phyloP scores from a whole-genome alignment of 2,329 filamentous ascomycete species.

The Nectriaceae sp. region DNA sequence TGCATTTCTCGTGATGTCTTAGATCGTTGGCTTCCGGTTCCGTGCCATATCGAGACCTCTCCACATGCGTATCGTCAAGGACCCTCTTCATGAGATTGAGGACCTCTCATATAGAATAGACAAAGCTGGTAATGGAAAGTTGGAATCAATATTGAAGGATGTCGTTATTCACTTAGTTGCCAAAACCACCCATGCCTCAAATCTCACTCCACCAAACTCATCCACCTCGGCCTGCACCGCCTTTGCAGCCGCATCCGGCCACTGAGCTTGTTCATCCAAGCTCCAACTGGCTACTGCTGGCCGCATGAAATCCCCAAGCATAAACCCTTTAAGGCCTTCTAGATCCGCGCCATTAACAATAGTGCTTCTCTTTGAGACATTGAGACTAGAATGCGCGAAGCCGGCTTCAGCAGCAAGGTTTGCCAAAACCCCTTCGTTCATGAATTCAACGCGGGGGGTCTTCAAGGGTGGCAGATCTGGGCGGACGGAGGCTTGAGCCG shows the following conservation, averaged over 20 bases:
- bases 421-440: conserved; percentile 24
- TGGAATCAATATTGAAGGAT: no score
- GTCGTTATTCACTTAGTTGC: conserved; percentile 22
- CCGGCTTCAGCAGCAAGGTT: conserved; percentile 22
- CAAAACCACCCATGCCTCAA: conserved; percentile 26
- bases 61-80: no score
- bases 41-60: no score
- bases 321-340: conserved; percentile 24
- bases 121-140: no score
- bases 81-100: no score
- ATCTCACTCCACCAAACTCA: conserved; percentile 21
- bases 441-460: conserved; percentile 27
- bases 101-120: no score
- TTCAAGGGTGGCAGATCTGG: conserved; percentile 29
- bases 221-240: conserved; percentile 20
- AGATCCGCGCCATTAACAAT: conserved; percentile 16
- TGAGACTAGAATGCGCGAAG: conserved; percentile 17
- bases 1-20: no score
- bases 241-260: conserved; percentile 22
- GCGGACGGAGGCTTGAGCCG: conserved; percentile 28
- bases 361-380: conserved; percentile 7
- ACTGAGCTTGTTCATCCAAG: conserved; percentile 21
- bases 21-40: no score
- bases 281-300: conserved; percentile 23
- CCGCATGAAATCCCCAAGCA: conserved; percentile 19